Conservation (phyloP, 202 grass and related monocot species). For the Dendrocalamus latiflorus region DNA sequence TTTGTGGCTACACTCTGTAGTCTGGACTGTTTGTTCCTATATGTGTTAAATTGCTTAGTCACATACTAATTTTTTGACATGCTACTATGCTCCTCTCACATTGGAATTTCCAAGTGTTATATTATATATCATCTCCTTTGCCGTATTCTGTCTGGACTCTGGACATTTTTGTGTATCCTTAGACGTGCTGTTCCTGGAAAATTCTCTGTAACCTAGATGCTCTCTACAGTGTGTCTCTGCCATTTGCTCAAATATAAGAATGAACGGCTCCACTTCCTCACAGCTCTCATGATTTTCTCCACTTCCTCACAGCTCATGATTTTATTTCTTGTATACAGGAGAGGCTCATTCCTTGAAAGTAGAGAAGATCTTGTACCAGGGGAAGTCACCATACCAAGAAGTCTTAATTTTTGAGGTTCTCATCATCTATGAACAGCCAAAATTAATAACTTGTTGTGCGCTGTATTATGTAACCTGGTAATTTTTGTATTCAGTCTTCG, state of each 20-base stretch:
- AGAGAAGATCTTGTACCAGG: too few species aligned
- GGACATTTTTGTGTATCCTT: neutral
- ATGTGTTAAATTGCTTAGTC: neutral
- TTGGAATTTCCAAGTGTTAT: neutral
- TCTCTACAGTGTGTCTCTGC: neutral
- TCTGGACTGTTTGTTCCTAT: neutral
- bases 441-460: too few species aligned
- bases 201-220: neutral
- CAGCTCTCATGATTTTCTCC: too few species aligned
- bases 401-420: too few species aligned
- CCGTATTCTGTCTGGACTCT: neutral
- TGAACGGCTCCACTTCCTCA: constrained; percentile 6
- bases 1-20: neutral
- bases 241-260: neutral
- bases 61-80: neutral
- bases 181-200: neutral
- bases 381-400: too few species aligned
- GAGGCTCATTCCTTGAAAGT: too few species aligned
- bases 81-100: neutral
- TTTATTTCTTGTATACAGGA: too few species aligned
- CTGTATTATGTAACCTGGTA: too few species aligned
- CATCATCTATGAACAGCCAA: too few species aligned
- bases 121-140: too few species aligned
- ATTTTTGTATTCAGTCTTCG: too few species aligned
- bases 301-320: neutral